Conservation (phyloP, 2,329 filamentous ascomycete species). For the Clonostachys byssicola region DNA sequence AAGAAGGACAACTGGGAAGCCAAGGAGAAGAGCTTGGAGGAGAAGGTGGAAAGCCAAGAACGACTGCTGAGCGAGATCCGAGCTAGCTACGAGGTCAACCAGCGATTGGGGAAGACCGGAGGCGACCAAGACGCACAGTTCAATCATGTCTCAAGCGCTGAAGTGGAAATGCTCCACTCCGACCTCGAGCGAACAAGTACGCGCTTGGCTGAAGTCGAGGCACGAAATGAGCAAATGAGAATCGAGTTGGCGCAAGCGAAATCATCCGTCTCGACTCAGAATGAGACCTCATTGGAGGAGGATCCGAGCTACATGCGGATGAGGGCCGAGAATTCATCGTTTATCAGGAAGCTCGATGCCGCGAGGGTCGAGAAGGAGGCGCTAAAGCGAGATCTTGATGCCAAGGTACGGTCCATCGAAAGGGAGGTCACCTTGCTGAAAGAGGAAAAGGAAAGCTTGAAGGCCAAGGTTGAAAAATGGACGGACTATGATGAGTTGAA, state of each 20-base stretch:
- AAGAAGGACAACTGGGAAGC: slow-evolving; percentile 96
- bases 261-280: slow-evolving; percentile 58
- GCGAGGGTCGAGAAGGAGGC: slow-evolving; percentile 79
- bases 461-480: slow-evolving; percentile 80
- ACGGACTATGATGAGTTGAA: slow-evolving; percentile 95
- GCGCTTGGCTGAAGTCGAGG: slow-evolving; percentile 84
- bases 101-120: slow-evolving; percentile 74
- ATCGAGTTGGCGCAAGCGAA: slow-evolving; percentile 87
- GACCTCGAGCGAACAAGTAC: slow-evolving; percentile 88
- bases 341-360: slow-evolving; percentile 84
- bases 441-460: slow-evolving; percentile 76
- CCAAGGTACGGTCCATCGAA: slow-evolving; percentile 73
- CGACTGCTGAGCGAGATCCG: slow-evolving; percentile 90
- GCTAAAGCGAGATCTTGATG: slow-evolving; percentile 72
- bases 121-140: slow-evolving; percentile 54
- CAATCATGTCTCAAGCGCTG: slow-evolving; percentile 74
- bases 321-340: slow-evolving; percentile 87
- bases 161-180: slow-evolving; percentile 88
- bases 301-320: slow-evolving; percentile 86
- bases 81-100: slow-evolving; percentile 94
- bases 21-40: slow-evolving; percentile 85
- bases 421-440: slow-evolving; percentile 70
- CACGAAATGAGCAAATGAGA: slow-evolving; percentile 88
- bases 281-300: slow-evolving; percentile 68
- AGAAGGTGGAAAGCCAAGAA: slow-evolving; percentile 93